Conservation (phyloP, 345 rosid species). For the Conringia planisiliqua region DNA sequence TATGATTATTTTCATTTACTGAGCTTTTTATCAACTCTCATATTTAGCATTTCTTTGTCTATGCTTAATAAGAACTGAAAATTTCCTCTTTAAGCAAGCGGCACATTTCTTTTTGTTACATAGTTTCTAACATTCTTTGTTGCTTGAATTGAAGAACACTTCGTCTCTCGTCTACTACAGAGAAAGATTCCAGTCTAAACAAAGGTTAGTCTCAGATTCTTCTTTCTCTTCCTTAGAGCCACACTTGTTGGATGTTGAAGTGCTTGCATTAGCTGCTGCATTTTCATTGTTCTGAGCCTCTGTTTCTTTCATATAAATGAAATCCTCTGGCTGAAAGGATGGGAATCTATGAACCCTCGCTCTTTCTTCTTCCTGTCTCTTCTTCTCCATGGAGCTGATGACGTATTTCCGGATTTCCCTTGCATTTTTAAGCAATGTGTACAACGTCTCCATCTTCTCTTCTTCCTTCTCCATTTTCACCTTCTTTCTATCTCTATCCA, state of each 20-base stretch:
- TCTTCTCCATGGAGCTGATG: conserved; percentile 22
- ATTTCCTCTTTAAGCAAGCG: neutral
- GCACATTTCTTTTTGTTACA: neutral
- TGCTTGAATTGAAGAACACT: conserved; percentile 8
- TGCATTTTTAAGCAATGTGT: conserved; percentile 47
- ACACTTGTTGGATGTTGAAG: conserved; percentile 22
- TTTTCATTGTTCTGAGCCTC: neutral
- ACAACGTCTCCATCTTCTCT: conserved; percentile 57
- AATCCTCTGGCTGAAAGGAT: conserved; percentile 48
- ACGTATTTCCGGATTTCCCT: conserved; percentile 35
- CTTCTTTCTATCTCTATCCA: conserved; percentile 43
- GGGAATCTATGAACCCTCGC: conserved; percentile 37
- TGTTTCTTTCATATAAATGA: conserved; percentile 32
- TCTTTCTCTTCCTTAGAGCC: conserved; percentile 22
- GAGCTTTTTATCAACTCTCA: too few species aligned
- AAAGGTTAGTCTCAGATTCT: neutral
- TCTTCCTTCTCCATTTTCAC: conserved; percentile 45
- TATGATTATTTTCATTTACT: too few species aligned
- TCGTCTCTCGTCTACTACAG: conserved; percentile 27
- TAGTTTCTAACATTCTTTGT: conserved; percentile 14
- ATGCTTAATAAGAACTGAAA: neutral
- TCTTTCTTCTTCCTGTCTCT: neutral
- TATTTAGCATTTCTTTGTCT: neutral
- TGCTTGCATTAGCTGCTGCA: neutral
- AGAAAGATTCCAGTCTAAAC: conserved; percentile 53